Evolutionary conservation across 2,329 filamentous ascomycete species (phyloP).

Genomic region (Ramularia collo-cygni): DNA sequence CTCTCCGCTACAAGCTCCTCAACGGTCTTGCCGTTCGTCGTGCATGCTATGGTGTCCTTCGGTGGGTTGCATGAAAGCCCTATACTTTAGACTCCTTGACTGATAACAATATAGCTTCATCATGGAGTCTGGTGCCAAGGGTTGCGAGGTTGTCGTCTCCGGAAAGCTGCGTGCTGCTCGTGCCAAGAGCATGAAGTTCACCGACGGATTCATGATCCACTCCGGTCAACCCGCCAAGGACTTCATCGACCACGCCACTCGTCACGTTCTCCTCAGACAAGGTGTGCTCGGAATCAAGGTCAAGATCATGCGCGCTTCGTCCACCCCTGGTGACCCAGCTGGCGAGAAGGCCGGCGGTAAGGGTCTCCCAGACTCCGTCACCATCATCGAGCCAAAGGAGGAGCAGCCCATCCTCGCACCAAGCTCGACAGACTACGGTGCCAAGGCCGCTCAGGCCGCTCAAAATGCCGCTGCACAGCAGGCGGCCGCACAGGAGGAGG

Average conservation of each 20-base stretch:
- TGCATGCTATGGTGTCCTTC: slow-evolving; percentile 98
- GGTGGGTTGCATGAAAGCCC: slow-evolving; percentile 14
- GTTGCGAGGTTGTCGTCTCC: slow-evolving; percentile 98
- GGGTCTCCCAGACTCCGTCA: slow-evolving; percentile 95
- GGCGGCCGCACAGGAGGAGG: slow-evolving; percentile 28
- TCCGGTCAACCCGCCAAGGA: slow-evolving; percentile 99
- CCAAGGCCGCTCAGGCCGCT: slow-evolving; percentile 69
- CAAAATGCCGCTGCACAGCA: slow-evolving; percentile 53
- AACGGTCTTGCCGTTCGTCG: slow-evolving; percentile 98
- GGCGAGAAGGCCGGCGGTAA: slow-evolving; percentile 98
- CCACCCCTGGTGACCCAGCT: slow-evolving; percentile 65
- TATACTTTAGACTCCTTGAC: background rate
- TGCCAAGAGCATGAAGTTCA: slow-evolving; percentile 99
- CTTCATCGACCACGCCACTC: slow-evolving; percentile 98
- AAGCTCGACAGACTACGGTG: slow-evolving; percentile 96
- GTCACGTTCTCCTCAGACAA: slow-evolving; percentile 99
- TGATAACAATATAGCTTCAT: slow-evolving; percentile 64
- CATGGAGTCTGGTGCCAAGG: slow-evolving; percentile 99
- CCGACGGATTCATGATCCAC: slow-evolving; percentile 99
- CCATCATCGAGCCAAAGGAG: slow-evolving; percentile 99
- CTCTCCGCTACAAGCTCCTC: slow-evolving; percentile 99
- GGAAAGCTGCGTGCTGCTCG: slow-evolving; percentile 98
- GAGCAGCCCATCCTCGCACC: slow-evolving; percentile 92
- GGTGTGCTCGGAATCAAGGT: slow-evolving; percentile 99
- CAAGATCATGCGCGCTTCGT: slow-evolving; percentile 99